These are phyloP conservation scores for Boletus huronensis DNA, from an alignment of 768 basidiomycete genomes.

Conservation along the genomic window DNA sequence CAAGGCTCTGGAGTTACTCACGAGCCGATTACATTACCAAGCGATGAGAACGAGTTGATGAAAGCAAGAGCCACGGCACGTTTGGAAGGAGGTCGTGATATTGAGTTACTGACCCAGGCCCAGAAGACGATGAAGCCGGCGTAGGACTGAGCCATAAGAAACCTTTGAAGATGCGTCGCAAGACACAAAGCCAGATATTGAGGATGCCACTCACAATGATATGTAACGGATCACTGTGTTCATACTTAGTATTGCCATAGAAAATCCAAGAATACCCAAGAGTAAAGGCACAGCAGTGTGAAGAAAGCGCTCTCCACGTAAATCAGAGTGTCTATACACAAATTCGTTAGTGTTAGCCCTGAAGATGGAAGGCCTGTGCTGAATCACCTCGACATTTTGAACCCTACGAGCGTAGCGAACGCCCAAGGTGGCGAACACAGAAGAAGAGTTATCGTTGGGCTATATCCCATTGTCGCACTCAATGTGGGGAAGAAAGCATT, in stretches of 20 bases:
- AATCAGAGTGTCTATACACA: constrained; percentile 62
- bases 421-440: constrained; percentile 72
- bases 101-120: constrained; percentile 51
- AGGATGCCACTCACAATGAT: constrained; percentile 45
- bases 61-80: constrained; percentile 83
- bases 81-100: constrained; percentile 83
- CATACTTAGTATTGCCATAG: constrained; percentile 62
- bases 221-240: constrained; percentile 60
- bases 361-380: not conserved
- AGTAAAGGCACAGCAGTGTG: constrained; percentile 54
- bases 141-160: constrained; percentile 74
- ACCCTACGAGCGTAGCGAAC: constrained; percentile 56
- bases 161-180: constrained; percentile 38
- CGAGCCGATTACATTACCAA: constrained; percentile 83
- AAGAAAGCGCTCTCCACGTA: constrained; percentile 62
- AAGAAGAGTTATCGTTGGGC: constrained; percentile 59
- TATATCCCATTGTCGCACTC: constrained; percentile 66
- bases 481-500: constrained; percentile 81
- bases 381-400: constrained; percentile 47
- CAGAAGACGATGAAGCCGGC: constrained; percentile 65
- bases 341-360: not conserved
- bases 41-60: constrained; percentile 76
- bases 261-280: constrained; percentile 65
- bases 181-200: not conserved
- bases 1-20: constrained; percentile 37